These are phyloP conservation scores for Annulohypoxylon stygium DNA, from an alignment of 495 filamentous ascomycete species.

Conservation along the genomic window DNA sequence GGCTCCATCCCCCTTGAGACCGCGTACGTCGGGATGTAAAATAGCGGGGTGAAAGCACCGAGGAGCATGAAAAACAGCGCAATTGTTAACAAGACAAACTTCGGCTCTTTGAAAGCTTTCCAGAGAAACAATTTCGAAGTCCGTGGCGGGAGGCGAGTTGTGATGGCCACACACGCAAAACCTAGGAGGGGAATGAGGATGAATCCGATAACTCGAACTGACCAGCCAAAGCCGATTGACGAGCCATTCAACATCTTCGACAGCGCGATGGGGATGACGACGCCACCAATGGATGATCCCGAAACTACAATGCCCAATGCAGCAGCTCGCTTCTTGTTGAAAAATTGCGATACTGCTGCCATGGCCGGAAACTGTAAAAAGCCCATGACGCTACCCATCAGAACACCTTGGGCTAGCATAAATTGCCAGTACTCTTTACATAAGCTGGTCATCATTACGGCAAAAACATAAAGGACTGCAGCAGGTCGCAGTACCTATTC, in stretches of 20 bases:
- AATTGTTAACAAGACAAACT: conserved; percentile 55
- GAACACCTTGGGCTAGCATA: conserved; percentile 70
- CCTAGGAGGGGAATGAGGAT: conserved; percentile 63
- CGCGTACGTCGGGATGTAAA: conserved; percentile 69
- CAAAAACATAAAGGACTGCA: conserved; percentile 54
- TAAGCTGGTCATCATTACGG: conserved; percentile 69
- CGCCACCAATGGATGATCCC: conserved; percentile 70
- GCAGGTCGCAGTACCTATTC: conserved; percentile 57
- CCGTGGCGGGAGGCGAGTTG: conserved; percentile 60
- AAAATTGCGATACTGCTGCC: conserved; percentile 66
- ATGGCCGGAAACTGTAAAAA: conserved; percentile 66
- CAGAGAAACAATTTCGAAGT: conserved; percentile 58
- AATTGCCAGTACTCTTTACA: conserved; percentile 73
- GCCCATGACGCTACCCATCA: conserved; percentile 65
- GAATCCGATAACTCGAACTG: conserved; percentile 70
- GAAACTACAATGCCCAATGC: conserved; percentile 68
- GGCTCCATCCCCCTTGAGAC: conserved; percentile 60
- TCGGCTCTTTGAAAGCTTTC: conserved; percentile 56
- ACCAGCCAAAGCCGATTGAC: conserved; percentile 69
- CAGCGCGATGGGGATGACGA: conserved; percentile 63
- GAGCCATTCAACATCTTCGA: conserved; percentile 57
- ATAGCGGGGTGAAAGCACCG: conserved; percentile 69
- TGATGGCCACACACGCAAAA: conserved; percentile 59
- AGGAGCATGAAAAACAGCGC: conserved; percentile 61
- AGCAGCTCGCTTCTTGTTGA: conserved; percentile 65